Evolutionary conservation across 257 asterid genomes (phyloP), one percentile per base, ranked within the genome.

Genomic region (Euphrasia confusa): DNA sequence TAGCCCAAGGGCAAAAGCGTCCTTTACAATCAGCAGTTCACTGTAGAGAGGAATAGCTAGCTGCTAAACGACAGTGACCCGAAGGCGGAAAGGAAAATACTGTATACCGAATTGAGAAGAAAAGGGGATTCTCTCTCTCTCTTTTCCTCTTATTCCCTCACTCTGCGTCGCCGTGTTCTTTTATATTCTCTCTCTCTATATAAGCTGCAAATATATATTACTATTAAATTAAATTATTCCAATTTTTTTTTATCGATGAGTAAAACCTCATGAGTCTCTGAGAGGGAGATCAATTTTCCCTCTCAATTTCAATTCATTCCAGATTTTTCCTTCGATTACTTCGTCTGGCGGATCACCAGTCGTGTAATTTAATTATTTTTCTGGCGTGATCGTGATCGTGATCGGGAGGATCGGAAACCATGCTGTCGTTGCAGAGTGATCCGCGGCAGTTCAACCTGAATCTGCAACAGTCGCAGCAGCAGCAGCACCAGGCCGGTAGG

Each of bases 401-500:
- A 56, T 67, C 64, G 64, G 67, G 44, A 30, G 74, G 75, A 66
- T 70, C 75, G 74, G 77, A 11, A 42, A 54, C 47, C 69, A 91
- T 91, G 98, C 88, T 91, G 81, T 88, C 96, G 79, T 76, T 88
- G 86, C 95, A 86, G 83, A 80, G 81, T 75, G 95, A 91, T 79
- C 86, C 83, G 76, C 82, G 90, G 75, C 88, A 84, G 76, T 76
- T 77, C 75, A 78, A 61, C 70, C 78, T 80, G 44, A 81, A 77
- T 67, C 68, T 72, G 75, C 86, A 80, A 60, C 83, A 77, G 74
- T 73, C 74, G 13, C 80, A 63, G 9, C 91, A 79, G 7, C 86
- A 72, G 54, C 89, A 77, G 73, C 83, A 71, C 75, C 72, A 74
- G 74, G 75, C 66, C 7, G 60, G 78, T 67, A 80, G 84, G 88